Evolutionary conservation across 345 rosid genomes (phyloP).

Genomic region (Eucalyptus melliodora): DNA sequence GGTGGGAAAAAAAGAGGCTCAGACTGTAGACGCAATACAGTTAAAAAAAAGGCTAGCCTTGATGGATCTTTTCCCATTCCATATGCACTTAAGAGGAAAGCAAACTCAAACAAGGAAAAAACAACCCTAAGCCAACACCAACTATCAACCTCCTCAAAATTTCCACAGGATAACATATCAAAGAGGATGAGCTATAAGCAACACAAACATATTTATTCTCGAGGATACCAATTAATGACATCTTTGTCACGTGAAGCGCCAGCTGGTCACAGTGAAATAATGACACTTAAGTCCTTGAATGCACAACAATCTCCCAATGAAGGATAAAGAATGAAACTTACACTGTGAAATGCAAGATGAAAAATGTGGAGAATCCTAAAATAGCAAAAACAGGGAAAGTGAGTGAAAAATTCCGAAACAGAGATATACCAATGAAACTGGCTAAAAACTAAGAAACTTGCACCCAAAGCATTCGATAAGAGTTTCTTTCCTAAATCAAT

Average conservation of each 20-base stretch:
- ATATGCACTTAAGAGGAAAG: background rate
- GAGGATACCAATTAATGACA: background rate
- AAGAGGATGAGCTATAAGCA: background rate
- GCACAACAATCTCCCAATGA: background rate
- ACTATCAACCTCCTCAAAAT: background rate
- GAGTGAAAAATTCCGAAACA: background rate
- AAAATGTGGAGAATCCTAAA: background rate
- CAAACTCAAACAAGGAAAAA: background rate
- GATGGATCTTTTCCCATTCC: background rate
- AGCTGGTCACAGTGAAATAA: background rate
- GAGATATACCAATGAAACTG: background rate
- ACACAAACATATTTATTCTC: background rate
- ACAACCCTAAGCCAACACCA: background rate
- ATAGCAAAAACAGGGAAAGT: background rate
- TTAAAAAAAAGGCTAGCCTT: background rate
- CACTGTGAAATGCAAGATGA: background rate
- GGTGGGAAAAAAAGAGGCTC: background rate
- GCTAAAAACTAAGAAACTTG: background rate
- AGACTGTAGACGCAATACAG: background rate
- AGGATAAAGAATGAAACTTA: background rate
- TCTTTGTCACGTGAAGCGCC: background rate
- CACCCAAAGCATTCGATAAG: background rate
- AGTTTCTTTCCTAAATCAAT: background rate
- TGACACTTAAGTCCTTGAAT: background rate
- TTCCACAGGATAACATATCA: background rate